A percentile compares a stretch with the other conserved stretches of the same genome.
Evolutionary conservation across 2,329 filamentous ascomycete genomes (phyloP).

Genomic region (Simplicillium sp.): DNA sequence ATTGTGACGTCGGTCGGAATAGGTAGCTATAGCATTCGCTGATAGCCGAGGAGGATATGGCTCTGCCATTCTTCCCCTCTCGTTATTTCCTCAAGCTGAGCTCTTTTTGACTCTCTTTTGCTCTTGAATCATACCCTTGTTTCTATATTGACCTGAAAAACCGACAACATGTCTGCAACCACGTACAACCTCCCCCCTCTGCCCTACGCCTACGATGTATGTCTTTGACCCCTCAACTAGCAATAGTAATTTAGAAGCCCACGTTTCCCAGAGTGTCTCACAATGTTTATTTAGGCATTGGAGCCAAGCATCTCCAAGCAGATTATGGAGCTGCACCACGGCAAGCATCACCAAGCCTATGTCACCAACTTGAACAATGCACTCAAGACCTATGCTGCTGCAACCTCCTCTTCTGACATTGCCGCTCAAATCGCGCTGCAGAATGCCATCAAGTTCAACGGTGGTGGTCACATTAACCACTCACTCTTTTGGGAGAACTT

Average conservation of each 20-base stretch:
- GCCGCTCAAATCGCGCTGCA: conserved; percentile 58
- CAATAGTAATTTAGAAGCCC: not conserved
- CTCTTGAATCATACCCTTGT: conserved; percentile 1
- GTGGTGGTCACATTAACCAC: conserved; percentile 89
- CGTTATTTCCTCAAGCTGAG: too few species aligned
- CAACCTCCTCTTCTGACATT: conserved; percentile 48
- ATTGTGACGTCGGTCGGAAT: too few species aligned
- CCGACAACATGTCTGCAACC: conserved; percentile 22
- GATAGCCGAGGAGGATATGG: too few species aligned
- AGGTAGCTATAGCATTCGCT: too few species aligned
- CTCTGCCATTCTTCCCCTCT: conserved; percentile 4
- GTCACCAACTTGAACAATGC: conserved; percentile 66
- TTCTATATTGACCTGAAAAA: too few species aligned
- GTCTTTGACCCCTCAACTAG: conserved; percentile 16
- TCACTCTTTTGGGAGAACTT: conserved; percentile 87
- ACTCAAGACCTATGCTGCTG: conserved; percentile 48
- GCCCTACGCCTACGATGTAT: conserved; percentile 62
- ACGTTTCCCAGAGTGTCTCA: conserved; percentile 1
- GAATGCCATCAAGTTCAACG: conserved; percentile 73
- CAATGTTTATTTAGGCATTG: conserved; percentile 41
- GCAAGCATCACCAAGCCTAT: conserved; percentile 72
- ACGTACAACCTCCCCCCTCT: conserved; percentile 54
- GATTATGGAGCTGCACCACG: conserved; percentile 76
- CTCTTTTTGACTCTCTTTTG: conserved; percentile 1
- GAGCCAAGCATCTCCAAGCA: conserved; percentile 66